These are phyloP conservation scores for Acmispon strigosus DNA, from an alignment of 306 rosid genomes.

Conservation along the genomic window DNA sequence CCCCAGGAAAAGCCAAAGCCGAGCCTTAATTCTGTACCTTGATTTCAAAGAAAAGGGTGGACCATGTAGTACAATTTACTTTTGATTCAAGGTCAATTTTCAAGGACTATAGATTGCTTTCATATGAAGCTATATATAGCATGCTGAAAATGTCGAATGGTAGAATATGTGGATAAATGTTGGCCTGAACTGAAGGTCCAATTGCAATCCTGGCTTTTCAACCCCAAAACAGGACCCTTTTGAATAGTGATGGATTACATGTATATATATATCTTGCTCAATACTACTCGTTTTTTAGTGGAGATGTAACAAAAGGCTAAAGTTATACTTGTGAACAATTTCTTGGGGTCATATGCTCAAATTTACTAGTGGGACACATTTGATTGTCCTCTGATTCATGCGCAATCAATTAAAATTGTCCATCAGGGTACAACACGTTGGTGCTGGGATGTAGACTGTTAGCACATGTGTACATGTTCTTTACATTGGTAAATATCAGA, in stretches of 20 bases:
- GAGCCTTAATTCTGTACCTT: neutral
- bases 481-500: neutral
- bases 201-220: conserved; percentile 24
- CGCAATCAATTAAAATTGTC: conserved; percentile 31
- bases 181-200: conserved; percentile 13
- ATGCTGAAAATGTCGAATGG: conserved; percentile 11
- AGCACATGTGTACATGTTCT: conserved; percentile 20
- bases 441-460: conserved; percentile 16
- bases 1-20: conserved; percentile 17
- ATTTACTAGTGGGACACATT: conserved; percentile 37
- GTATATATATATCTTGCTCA: neutral
- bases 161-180: neutral
- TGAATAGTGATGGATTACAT: neutral
- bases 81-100: neutral
- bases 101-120: conserved; percentile 6
- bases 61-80: conserved; percentile 14
- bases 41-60: conserved; percentile 10
- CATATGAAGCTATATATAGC: conserved; percentile 3
- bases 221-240: neutral
- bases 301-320: neutral
- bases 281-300: neutral
- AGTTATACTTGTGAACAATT: neutral
- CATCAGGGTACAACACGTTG: neutral
- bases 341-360: neutral
- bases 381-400: conserved; percentile 32